These are phyloP conservation scores for Dictyostelium citrinum DNA, from an alignment of 78 protist genomes.

Conservation along the genomic window DNA sequence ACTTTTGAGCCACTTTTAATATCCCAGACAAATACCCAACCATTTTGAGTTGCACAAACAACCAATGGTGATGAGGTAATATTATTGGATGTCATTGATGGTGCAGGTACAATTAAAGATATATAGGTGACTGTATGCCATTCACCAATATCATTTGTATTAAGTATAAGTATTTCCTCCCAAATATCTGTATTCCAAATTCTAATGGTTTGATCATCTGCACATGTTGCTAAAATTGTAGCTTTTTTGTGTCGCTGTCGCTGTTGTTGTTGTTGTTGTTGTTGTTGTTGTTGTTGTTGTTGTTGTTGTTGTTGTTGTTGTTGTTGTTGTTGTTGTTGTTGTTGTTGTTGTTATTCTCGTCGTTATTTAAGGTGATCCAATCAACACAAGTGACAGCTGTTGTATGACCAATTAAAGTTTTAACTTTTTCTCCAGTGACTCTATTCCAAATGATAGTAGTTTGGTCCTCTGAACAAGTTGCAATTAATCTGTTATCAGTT, in stretches of 20 bases:
- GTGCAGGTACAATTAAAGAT: not conserved
- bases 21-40: constrained; percentile 65
- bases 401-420: constrained; percentile 34
- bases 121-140: constrained; percentile 74
- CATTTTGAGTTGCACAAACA: constrained; percentile 62
- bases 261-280: no score
- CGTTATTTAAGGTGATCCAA: not conserved
- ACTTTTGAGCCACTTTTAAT: not conserved
- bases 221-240: constrained; percentile 47
- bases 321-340: no score
- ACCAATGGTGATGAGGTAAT: not conserved
- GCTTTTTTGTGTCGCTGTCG: no score
- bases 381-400: constrained; percentile 65
- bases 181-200: constrained; percentile 32
- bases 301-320: no score
- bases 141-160: constrained; percentile 51
- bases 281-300: no score
- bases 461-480: constrained; percentile 73
- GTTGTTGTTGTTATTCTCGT: no score
- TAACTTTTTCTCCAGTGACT: not conserved
- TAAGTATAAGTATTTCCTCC: not conserved
- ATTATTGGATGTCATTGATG: no score
- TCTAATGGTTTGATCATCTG: constrained; percentile 67
- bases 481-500: not conserved
- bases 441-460: constrained; percentile 29